These are phyloP conservation scores for Linderniella brevidens DNA, from an alignment of 257 asterid species.

Conservation along the genomic window DNA sequence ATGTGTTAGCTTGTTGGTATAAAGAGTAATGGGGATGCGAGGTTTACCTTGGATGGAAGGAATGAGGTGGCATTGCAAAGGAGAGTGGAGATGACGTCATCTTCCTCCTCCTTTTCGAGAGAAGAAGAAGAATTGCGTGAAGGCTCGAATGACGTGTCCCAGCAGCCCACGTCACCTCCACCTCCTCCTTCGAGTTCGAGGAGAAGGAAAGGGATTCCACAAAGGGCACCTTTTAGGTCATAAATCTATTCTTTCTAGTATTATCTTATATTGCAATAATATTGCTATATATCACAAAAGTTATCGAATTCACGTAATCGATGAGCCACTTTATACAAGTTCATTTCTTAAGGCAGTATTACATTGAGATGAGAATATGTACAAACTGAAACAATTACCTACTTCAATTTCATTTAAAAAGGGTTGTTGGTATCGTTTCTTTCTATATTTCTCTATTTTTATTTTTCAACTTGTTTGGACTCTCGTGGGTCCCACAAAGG, in stretches of 20 bases:
- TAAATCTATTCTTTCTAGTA: constrained; percentile 8
- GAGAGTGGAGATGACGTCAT: constrained; percentile 10
- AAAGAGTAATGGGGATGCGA: constrained; percentile 64
- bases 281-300: too few relatives aligned
- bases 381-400: too few relatives aligned
- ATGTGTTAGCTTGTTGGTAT: constrained; percentile 59
- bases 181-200: constrained; percentile 52
- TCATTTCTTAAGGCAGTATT: too few relatives aligned
- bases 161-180: constrained; percentile 66
- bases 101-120: constrained; percentile 8
- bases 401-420: too few relatives aligned
- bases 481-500: too few relatives aligned
- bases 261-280: background rate
- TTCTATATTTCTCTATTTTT: too few relatives aligned
- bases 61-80: constrained; percentile 18
- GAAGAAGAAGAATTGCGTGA: constrained; percentile 23
- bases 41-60: constrained; percentile 37
- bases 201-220: constrained; percentile 96
- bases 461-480: too few relatives aligned
- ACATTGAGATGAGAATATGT: too few relatives aligned
- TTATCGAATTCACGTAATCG: too few relatives aligned
- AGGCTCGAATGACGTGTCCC: constrained; percentile 68
- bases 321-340: too few relatives aligned
- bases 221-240: constrained; percentile 84
- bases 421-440: too few relatives aligned